These are phyloP conservation scores for Ceratobasidium sp. DNA, from an alignment of 1,284 basidiomycete genomes.

Conservation along the genomic window DNA sequence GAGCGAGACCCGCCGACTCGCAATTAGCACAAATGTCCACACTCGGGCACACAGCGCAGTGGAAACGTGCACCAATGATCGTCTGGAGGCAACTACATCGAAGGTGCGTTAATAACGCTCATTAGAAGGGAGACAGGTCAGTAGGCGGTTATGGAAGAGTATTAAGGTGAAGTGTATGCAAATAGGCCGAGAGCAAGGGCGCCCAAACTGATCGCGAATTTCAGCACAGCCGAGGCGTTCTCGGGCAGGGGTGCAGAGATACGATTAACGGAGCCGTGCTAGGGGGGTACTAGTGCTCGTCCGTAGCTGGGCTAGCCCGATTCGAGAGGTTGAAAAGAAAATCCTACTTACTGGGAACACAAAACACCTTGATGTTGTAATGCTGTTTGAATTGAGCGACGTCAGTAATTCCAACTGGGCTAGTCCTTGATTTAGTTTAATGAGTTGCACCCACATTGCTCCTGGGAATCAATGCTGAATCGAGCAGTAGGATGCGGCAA, in stretches of 20 bases:
- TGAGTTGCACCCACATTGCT: constrained; percentile 65
- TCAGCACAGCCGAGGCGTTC: constrained; percentile 21
- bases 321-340: not conserved
- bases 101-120: not conserved
- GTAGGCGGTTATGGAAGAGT: not conserved
- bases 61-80: constrained; percentile 89
- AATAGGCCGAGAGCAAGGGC: not conserved
- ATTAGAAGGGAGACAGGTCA: constrained; percentile 15
- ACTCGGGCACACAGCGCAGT: constrained; percentile 85
- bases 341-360: constrained; percentile 75
- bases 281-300: not conserved
- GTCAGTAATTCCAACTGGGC: constrained; percentile 8
- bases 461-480: constrained; percentile 56
- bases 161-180: constrained; percentile 2
- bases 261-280: not conserved
- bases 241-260: constrained; percentile 11
- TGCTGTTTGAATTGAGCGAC: constrained; percentile 57
- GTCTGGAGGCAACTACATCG: constrained; percentile 80
- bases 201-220: not conserved
- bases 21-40: constrained; percentile 90
- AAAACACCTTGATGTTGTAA: constrained; percentile 74
- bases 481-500: constrained; percentile 46
- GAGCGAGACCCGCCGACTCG: constrained; percentile 80
- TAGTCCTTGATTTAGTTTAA: not conserved
- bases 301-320: not conserved